Conservation (phyloP, 805 yeast species). For the Teunomyces panamensis region DNA sequence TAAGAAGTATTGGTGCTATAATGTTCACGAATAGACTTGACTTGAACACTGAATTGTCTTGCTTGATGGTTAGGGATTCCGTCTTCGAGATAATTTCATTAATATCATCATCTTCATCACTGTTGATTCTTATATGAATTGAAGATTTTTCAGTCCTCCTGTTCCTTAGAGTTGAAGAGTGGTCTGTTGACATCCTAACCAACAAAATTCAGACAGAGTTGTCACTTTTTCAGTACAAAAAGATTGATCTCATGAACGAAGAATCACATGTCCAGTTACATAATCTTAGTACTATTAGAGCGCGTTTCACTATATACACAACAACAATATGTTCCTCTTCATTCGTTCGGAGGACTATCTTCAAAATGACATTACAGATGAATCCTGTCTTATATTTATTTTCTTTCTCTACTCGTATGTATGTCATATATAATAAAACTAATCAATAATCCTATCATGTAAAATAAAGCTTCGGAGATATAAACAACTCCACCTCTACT, state of each 20-base stretch:
- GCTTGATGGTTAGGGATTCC: constrained; percentile 7
- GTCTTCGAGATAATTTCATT: constrained; percentile 13
- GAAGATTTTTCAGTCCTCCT: not conserved
- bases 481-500: not conserved
- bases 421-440: constrained; percentile 3
- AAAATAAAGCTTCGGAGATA: not conserved
- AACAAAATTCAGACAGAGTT: not conserved
- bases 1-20: constrained; percentile 8
- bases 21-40: constrained; percentile 1
- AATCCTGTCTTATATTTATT: too few species aligned
- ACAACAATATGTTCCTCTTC: too few species aligned
- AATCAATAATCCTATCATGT: not conserved
- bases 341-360: too few species aligned
- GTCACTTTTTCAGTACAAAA: not conserved
- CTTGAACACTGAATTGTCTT: not conserved
- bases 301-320: too few species aligned
- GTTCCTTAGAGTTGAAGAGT: not conserved
- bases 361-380: too few species aligned
- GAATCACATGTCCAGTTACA: too few species aligned
- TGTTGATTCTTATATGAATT: not conserved
- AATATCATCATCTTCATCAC: constrained; percentile 4
- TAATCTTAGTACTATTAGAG: too few species aligned
- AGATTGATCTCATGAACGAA: not conserved
- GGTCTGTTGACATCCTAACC: not conserved
- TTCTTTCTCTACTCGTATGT: not conserved